Evolutionary conservation across 257 asterid species (phyloP), one percentile per base, ranked within the genome.

Genomic region (Solanum sejunctum): DNA sequence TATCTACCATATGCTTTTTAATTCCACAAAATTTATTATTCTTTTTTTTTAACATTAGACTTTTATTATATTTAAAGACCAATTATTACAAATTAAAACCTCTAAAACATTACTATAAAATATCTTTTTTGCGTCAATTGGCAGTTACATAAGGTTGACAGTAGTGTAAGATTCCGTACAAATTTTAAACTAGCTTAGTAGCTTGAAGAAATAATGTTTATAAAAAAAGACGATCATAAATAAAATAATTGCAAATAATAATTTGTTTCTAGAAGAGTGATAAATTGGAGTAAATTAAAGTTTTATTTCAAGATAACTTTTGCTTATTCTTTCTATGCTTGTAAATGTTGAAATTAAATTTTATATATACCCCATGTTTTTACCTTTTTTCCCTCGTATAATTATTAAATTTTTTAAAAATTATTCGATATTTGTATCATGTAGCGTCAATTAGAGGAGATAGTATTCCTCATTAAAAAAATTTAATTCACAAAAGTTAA

Each of bases 1-100:
- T 32, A 67, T 75, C 23, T 75, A n/a, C 60, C 81, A 75, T 49
- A 75, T 75, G 60, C 7, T 23, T 75, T 75, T 64, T n/a, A 47
- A 73, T 73, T 47, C 12, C 28, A 75, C 56, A 75, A 47, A 10
- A n/a, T 10, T 20, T 45, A n/a, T 10, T 21, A 43, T 72, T 43
- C 56, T n/a, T 23, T 58, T n/a, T 58, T 23, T 58, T n/a, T 4
- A 58, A 58, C 66, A n/a, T 58, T 58, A 9, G 7, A 1, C 3
- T 58, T 10, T 41, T 20, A 6, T 16, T 7, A 23, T 17, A 70
- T 71, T 71, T 6, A 71, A 10, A 10, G 32, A 41, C 20, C 80
- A 71, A 10, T 41, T 10, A 20, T 2, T 70, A 17, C 55, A 71
- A 71, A 72, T 72, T 72, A 45, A 72, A 45, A 47, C 5, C 39